Conservation (phyloP, 371 early-diverging fungal genomes). For the Mucor sp. region DNA sequence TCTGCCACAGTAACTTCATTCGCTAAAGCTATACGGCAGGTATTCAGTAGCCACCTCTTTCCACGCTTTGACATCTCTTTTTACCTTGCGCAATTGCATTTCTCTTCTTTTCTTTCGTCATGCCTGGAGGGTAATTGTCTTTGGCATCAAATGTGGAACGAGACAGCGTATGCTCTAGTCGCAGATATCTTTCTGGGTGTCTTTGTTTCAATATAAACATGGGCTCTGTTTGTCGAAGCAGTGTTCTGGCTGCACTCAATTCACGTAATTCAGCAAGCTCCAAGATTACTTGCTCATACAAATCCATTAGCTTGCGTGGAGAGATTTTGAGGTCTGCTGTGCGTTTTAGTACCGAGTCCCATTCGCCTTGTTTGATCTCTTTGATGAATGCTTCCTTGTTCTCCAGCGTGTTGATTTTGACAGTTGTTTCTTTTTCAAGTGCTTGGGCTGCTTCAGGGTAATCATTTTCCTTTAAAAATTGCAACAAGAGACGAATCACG, state of each 20-base stretch:
- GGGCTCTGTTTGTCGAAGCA: slow-evolving; percentile 87
- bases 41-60: neutral
- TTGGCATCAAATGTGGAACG: slow-evolving; percentile 66
- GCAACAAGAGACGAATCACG: slow-evolving; percentile 70
- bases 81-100: slow-evolving; percentile 73
- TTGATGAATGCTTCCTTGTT: slow-evolving; percentile 71
- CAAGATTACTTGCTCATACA: slow-evolving; percentile 90
- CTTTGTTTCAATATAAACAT: slow-evolving; percentile 74
- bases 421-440: slow-evolving; percentile 84
- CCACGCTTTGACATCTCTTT: no score
- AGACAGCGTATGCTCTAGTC: slow-evolving; percentile 77
- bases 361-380: slow-evolving; percentile 79
- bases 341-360: slow-evolving; percentile 85
- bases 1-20: slow-evolving; percentile 78
- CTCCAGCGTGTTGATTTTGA: slow-evolving; percentile 88
- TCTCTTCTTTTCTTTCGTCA: slow-evolving; percentile 72
- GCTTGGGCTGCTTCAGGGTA: slow-evolving; percentile 69
- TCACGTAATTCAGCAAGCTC: slow-evolving; percentile 77
- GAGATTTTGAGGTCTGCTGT: slow-evolving; percentile 72
- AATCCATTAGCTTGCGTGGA: slow-evolving; percentile 70
- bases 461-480: slow-evolving; percentile 92
- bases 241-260: slow-evolving; percentile 80
- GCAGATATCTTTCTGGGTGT: slow-evolving; percentile 77
- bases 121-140: slow-evolving; percentile 59
- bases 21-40: slow-evolving; percentile 41